Evolutionary conservation across 2,329 filamentous ascomycete species (phyloP).

Genomic region (Ascochyta lentis): DNA sequence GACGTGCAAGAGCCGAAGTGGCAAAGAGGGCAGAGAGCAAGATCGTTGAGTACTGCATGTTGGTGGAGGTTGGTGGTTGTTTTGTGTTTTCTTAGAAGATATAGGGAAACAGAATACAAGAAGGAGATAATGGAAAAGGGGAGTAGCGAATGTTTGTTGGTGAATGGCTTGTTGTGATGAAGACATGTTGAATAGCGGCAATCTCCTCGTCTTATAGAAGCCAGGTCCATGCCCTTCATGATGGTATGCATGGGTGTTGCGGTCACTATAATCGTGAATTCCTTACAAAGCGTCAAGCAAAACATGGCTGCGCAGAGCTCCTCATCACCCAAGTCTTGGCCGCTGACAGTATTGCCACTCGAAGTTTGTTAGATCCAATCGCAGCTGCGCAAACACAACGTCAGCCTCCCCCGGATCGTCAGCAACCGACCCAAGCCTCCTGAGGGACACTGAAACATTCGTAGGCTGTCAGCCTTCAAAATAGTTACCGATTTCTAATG

Average conservation of each 20-base stretch:
- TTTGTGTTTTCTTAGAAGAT: conserved; percentile 1
- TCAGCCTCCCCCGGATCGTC: conserved; percentile 12
- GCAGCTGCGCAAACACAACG: neutral
- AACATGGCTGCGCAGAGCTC: conserved; percentile 3
- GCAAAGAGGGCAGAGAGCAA: conserved; percentile 19
- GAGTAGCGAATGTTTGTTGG: neutral
- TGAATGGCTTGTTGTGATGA: conserved; percentile 5
- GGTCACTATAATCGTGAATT: neutral
- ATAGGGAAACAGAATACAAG: neutral
- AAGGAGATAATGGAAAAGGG: neutral
- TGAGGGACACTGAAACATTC: neutral
- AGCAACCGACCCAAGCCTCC: conserved; percentile 7
- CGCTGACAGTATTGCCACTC: conserved; percentile 1
- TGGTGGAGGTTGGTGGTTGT: neutral
- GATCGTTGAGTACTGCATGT: conserved; percentile 24
- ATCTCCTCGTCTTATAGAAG: neutral
- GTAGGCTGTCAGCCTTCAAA: conserved; percentile 5
- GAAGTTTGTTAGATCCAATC: neutral
- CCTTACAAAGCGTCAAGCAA: neutral
- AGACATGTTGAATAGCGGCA: neutral
- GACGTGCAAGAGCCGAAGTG: conserved; percentile 15
- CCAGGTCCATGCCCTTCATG: neutral
- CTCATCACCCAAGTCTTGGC: conserved; percentile 6
- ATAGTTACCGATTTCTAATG: conserved; percentile 7
- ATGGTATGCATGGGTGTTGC: neutral